Evolutionary conservation across 2,329 filamentous ascomycete genomes (phyloP), one percentile per base, ranked within the genome.

Genomic region (Sclerotinia trifoliorum): DNA sequence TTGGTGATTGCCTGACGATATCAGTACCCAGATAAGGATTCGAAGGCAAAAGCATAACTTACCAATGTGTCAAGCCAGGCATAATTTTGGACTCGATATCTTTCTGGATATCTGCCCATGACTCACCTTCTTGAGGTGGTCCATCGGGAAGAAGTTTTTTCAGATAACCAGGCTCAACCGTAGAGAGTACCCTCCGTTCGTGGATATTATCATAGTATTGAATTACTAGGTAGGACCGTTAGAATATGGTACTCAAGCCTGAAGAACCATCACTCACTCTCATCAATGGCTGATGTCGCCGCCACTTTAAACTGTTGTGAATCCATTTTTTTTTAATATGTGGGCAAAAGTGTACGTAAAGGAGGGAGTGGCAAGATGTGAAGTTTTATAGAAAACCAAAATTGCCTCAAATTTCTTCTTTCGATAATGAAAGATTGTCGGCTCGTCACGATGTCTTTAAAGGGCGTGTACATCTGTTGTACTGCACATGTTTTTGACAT

Each of bases 21-120:
- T 73, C 42, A 71, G 68, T 61, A 55, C 15, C 5, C 17, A 21
- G 29, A 11, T 35, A 42, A 6, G 24, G 19, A 56, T n/a, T 58
- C 3, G 24, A 46, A 51, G 32, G n/a, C 29, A 51, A 44, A 29
- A 4, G 15, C 66, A 77, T 49, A 19, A 68, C 78, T 56, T 76
- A 84, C 85, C 94, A 98, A 80, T 97, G 94, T 0, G 94, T 97
- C 66, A 98, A 83, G 7, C 94, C 94, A 0, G 94, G 94, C 77
- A 97, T 87, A 77, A 98, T 97, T 78, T 95, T 92, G 56, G 85
- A 81, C 74, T 94, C 90, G 64, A 98, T 88, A 77, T 98, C 94
- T 68, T 87, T 84, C 74, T 93, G 91, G 76, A 98, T 97, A 65
- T 86, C 83, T 29, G 83, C 80, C 92, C 94, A 97, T 76, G 85